Evolutionary conservation across 768 basidiomycete genomes (phyloP).

Genomic region (Hirschioporus abietinus): DNA sequence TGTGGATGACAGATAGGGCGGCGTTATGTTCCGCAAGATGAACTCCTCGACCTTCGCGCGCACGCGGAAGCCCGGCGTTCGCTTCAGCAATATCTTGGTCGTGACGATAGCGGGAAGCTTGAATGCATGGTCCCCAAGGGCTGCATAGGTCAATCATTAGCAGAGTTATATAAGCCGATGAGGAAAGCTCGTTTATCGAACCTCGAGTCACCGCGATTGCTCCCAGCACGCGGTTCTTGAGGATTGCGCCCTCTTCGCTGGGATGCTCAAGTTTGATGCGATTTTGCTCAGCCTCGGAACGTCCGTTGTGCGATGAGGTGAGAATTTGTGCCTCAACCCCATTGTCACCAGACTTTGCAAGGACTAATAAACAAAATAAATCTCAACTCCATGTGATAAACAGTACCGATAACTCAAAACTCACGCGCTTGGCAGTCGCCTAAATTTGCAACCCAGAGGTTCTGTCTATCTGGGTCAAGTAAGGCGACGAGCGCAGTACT

Average conservation of each 20-base stretch:
- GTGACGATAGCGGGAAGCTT: slow-evolving; percentile 47
- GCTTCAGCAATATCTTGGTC: slow-evolving; percentile 39
- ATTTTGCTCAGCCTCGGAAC: slow-evolving; percentile 58
- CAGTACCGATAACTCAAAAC: slow-evolving; percentile 8
- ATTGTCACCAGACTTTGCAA: too few species aligned
- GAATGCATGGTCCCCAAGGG: slow-evolving; percentile 50
- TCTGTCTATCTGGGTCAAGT: slow-evolving; percentile 34
- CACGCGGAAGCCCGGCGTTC: slow-evolving; percentile 31
- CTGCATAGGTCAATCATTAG: slow-evolving; percentile 22
- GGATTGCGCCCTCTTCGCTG: slow-evolving; percentile 60
- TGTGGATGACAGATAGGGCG: slow-evolving; percentile 42
- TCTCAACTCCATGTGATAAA: neutral
- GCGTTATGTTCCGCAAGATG: slow-evolving; percentile 39
- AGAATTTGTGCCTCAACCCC: slow-evolving; percentile 35
- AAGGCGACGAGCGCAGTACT: slow-evolving; percentile 45
- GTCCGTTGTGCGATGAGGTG: slow-evolving; percentile 67
- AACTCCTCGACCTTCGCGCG: slow-evolving; percentile 36
- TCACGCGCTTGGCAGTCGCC: slow-evolving; percentile 52
- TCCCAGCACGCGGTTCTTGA: slow-evolving; percentile 65
- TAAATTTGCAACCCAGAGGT: slow-evolving; percentile 52
- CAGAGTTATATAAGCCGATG: neutral
- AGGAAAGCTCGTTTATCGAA: slow-evolving; percentile 28
- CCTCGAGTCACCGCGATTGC: slow-evolving; percentile 76
- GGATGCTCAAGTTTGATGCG: slow-evolving; percentile 63
- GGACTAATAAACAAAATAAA: neutral